A percentile compares a stretch with the other conserved stretches of the same genome.
phyloP scores from a whole-genome alignment of 2,329 filamentous ascomycete species.

The Fusarium heterosporum region DNA sequence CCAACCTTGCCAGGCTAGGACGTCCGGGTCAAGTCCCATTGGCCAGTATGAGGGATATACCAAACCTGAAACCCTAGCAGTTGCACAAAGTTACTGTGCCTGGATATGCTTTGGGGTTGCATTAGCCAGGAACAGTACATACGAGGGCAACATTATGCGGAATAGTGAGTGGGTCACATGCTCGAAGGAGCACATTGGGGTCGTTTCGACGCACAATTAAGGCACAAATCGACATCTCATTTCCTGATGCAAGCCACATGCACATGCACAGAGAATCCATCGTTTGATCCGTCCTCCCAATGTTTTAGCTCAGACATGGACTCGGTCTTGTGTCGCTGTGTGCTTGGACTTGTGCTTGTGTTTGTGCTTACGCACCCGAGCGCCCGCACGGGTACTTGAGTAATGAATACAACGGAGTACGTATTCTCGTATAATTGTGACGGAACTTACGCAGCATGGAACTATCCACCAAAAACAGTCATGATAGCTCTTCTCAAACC shows the following conservation, averaged over 20 bases:
- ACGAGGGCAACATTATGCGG: conserved; percentile 19
- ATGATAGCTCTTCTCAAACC: neutral
- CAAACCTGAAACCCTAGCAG: conserved; percentile 53
- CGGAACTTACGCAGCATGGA: neutral
- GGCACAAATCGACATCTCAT: conserved; percentile 47
- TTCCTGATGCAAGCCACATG: conserved; percentile 45
- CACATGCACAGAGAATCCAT: conserved; percentile 27
- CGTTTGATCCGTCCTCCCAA: conserved; percentile 6
- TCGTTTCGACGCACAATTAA: conserved; percentile 39
- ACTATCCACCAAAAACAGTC: conserved; percentile 4
- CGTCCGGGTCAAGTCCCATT: conserved; percentile 48
- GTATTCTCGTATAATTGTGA: conserved; percentile 1
- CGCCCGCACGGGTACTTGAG: conserved; percentile 24
- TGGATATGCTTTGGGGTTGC: conserved; percentile 45
- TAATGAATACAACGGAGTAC: conserved; percentile 1
- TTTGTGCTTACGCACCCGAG: conserved; percentile 23
- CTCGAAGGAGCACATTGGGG: conserved; percentile 22
- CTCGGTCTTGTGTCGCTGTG: conserved; percentile 20
- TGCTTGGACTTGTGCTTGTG: conserved; percentile 32
- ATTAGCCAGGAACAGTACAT: conserved; percentile 48
- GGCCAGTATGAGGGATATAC: conserved; percentile 32
- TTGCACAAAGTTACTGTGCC: conserved; percentile 49
- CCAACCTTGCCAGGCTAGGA: conserved; percentile 31
- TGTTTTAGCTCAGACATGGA: conserved; percentile 22
- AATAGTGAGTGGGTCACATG: conserved; percentile 32